These are phyloP conservation scores for Phyllosticta citriasiana DNA, from an alignment of 2,329 filamentous ascomycete genomes.

Conservation along the genomic window DNA sequence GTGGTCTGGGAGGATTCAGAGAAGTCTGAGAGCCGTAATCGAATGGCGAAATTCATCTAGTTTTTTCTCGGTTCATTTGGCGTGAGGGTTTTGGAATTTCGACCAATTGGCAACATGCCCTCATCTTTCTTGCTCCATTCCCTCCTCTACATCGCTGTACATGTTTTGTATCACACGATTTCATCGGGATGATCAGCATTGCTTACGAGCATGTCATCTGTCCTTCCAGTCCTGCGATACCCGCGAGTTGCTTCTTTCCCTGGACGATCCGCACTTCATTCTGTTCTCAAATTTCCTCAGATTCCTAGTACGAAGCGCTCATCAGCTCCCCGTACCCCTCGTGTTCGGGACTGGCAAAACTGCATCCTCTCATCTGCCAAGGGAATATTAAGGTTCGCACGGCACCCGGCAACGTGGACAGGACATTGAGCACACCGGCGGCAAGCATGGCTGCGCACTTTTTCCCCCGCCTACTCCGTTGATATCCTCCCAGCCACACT, in stretches of 20 bases:
- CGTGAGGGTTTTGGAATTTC: not conserved
- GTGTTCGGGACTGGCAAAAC: not conserved
- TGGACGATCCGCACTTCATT: not conserved
- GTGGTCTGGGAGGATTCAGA: not conserved
- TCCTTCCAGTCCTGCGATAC: not conserved
- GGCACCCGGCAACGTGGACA: not conserved
- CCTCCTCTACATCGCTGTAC: not conserved
- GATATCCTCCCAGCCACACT: not conserved
- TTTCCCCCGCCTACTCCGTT: too few relatives aligned
- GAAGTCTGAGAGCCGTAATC: not conserved
- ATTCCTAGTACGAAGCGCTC: not conserved
- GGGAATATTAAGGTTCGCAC: not conserved
- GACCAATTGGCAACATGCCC: not conserved
- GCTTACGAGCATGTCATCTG: not conserved
- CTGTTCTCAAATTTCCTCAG: not conserved
- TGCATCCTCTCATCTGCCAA: not conserved
- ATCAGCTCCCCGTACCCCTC: not conserved
- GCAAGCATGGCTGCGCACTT: not conserved
- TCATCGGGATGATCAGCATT: not conserved
- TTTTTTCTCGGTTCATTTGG: not conserved
- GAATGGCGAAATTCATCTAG: not conserved
- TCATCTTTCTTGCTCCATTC: not conserved
- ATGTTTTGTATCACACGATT: not conserved
- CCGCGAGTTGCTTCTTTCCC: not conserved
- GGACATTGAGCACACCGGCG: not conserved